Percentiles rank a stretch among this genome's conserved stretches.
Conservation (phyloP, 306 rosid genomes). For the Gillenia trifoliata region DNA sequence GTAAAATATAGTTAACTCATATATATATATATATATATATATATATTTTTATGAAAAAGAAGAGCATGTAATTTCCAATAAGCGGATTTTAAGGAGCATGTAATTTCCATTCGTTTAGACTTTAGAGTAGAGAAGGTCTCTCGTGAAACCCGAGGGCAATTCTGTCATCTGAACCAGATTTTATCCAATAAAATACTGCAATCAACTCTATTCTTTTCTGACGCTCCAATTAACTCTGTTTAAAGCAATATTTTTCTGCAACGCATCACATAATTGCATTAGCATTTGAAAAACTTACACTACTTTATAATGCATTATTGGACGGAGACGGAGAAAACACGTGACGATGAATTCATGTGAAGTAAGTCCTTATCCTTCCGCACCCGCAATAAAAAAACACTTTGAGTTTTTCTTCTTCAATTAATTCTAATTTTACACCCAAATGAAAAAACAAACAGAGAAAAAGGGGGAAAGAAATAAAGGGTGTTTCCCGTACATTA, state of each 20-base stretch:
- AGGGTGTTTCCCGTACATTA: background rate
- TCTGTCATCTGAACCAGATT: conserved; percentile 27
- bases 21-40: too few relatives aligned
- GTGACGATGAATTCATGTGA: too few relatives aligned
- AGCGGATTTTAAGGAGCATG: conserved; percentile 50
- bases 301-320: too few relatives aligned
- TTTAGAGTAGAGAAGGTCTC: conserved; percentile 22
- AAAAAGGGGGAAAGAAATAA: background rate
- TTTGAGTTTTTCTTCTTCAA: too few relatives aligned
- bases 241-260: background rate
- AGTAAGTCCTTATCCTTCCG: too few relatives aligned
- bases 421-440: too few relatives aligned
- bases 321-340: too few relatives aligned
- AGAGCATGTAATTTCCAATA: background rate
- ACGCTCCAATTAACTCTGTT: background rate
- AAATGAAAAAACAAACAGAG: too few relatives aligned
- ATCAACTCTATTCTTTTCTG: conserved; percentile 3
- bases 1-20: background rate
- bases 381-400: too few relatives aligned
- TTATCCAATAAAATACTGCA: conserved; percentile 22
- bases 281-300: too few relatives aligned
- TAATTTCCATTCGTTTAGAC: too few relatives aligned
- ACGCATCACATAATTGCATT: background rate
- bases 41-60: background rate
- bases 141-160: conserved; percentile 34